Evolutionary conservation across 371 early-diverging fungal species (phyloP).

Genomic region (Circinella umbellata): DNA sequence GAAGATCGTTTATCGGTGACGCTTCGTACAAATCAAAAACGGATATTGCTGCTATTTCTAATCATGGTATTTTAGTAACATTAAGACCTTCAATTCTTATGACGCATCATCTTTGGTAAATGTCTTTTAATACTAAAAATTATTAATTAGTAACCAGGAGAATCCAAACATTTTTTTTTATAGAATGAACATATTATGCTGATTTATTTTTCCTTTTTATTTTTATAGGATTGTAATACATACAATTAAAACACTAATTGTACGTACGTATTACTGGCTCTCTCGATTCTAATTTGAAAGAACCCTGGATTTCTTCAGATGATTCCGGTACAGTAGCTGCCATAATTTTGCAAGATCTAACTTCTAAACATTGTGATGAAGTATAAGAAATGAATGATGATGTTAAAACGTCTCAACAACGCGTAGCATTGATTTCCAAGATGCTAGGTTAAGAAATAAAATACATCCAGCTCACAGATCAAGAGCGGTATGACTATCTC

Average conservation of each 20-base stretch:
- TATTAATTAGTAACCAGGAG: too few species aligned
- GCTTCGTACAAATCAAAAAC: conserved; percentile 16
- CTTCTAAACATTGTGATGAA: conserved; percentile 19
- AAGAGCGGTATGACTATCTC: conserved; percentile 7
- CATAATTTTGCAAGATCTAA: conserved; percentile 14
- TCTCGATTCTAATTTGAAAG: neutral
- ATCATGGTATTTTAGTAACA: conserved; percentile 26
- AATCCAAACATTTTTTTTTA: too few species aligned
- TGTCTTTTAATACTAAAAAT: too few species aligned
- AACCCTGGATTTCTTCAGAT: conserved; percentile 22
- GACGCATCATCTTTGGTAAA: conserved; percentile 24
- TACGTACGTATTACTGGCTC: conserved; percentile 9
- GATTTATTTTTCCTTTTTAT: too few species aligned
- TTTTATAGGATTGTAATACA: neutral
- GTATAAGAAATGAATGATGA: conserved; percentile 22
- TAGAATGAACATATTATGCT: too few species aligned
- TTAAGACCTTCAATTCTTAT: conserved; percentile 41
- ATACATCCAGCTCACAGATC: conserved; percentile 10
- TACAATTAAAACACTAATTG: conserved; percentile 10
- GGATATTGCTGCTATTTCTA: conserved; percentile 17
- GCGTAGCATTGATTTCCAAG: conserved; percentile 18
- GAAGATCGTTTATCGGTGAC: conserved; percentile 16
- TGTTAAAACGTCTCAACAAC: conserved; percentile 3
- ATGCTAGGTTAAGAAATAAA: conserved; percentile 12
- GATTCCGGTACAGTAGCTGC: conserved; percentile 21